Conservation (phyloP, 2,329 filamentous ascomycete genomes). For the Fusarium sp. region DNA sequence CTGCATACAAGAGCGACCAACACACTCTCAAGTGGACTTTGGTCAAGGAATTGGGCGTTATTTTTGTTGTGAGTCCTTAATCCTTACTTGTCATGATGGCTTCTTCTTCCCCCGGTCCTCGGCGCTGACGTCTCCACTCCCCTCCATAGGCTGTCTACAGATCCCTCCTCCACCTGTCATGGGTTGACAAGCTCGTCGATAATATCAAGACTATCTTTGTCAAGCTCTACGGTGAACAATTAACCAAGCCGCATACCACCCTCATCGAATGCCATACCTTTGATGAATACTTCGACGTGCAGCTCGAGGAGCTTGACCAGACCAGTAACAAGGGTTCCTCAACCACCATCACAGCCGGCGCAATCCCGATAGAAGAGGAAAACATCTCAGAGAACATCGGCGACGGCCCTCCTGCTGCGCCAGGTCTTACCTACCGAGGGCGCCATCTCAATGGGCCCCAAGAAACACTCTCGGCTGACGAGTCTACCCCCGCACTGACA, state of each 20-base stretch:
- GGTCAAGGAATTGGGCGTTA: conserved; percentile 91
- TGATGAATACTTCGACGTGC: conserved; percentile 94
- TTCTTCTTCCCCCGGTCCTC: conserved; percentile 32
- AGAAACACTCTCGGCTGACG: conserved; percentile 68
- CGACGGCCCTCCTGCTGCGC: conserved; percentile 49
- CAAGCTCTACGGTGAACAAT: conserved; percentile 87
- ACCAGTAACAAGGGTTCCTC: conserved; percentile 57
- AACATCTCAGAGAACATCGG: conserved; percentile 49
- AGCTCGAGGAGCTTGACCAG: conserved; percentile 83
- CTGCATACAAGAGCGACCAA: conserved; percentile 88
- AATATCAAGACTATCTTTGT: conserved; percentile 94
- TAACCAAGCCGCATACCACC: conserved; percentile 84
- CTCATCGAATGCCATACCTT: conserved; percentile 84
- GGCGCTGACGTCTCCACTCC: conserved; percentile 44
- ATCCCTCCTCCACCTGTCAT: conserved; percentile 92
- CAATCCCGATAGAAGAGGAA: conserved; percentile 53
- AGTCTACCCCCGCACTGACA: conserved; percentile 74
- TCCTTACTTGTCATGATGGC: conserved; percentile 37
- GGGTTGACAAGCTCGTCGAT: conserved; percentile 96
- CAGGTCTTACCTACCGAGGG: conserved; percentile 58
- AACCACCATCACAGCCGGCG: conserved; percentile 45
- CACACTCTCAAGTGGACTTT: conserved; percentile 96
- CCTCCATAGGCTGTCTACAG: conserved; percentile 87
- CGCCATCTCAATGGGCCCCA: conserved; percentile 54
- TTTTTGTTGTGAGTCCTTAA: conserved; percentile 80